Percentiles rank a stretch among this genome's conserved stretches.
Conservation (phyloP, 2,329 filamentous ascomycete species). For the Colletotrichum destructivum region DNA sequence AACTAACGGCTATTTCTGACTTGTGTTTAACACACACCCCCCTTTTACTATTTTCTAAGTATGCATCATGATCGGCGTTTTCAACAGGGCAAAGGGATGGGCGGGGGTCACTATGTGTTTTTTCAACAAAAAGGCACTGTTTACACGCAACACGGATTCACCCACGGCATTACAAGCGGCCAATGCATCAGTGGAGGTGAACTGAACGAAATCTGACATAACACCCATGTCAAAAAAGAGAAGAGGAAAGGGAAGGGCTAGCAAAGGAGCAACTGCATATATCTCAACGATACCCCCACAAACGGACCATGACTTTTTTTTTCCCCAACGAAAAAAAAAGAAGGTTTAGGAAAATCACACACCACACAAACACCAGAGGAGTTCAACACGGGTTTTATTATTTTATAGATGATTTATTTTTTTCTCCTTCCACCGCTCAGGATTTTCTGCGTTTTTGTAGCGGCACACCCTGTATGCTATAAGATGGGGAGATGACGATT, state of each 20-base stretch:
- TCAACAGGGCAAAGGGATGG: slow-evolving; percentile 42
- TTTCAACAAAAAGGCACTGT: slow-evolving; percentile 49
- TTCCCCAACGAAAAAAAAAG: slow-evolving; percentile 33
- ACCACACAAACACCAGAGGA: slow-evolving; percentile 32
- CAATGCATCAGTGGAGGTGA: slow-evolving; percentile 11
- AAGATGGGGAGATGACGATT: slow-evolving; percentile 13
- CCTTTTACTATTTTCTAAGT: slow-evolving; percentile 45
- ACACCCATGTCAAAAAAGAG: slow-evolving; percentile 45
- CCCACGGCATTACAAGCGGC: slow-evolving; percentile 24
- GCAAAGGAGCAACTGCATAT: slow-evolving; percentile 47
- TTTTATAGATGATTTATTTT: slow-evolving; percentile 21
- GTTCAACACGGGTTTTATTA: slow-evolving; percentile 41
- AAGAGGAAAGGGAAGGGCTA: slow-evolving; percentile 40
- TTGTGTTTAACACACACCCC: slow-evolving; percentile 42
- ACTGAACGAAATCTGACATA: slow-evolving; percentile 37
- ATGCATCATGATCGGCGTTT: slow-evolving; percentile 44
- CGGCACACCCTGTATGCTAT: slow-evolving; percentile 26
- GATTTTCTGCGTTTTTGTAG: slow-evolving; percentile 17
- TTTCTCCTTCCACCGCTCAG: slow-evolving; percentile 20
- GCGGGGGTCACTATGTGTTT: slow-evolving; percentile 44
- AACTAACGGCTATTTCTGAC: slow-evolving; percentile 42
- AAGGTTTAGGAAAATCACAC: slow-evolving; percentile 20
- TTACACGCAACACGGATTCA: slow-evolving; percentile 30
- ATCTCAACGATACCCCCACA: slow-evolving; percentile 61
- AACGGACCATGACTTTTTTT: slow-evolving; percentile 40